phyloP scores from a whole-genome alignment of 2,329 filamentous ascomycete species.

The Ciborinia camelliae region DNA sequence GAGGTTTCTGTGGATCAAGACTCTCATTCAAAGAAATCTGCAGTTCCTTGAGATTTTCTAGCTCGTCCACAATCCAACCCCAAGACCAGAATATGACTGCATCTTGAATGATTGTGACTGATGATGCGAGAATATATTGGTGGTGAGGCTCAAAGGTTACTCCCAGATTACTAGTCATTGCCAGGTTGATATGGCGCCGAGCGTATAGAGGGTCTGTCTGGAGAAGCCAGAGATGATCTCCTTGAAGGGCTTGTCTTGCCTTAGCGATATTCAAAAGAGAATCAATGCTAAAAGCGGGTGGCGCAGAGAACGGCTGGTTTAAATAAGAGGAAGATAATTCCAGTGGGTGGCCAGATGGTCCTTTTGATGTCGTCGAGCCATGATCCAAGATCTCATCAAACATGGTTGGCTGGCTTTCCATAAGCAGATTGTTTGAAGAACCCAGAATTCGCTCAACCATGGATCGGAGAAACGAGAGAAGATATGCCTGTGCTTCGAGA shows the following conservation, averaged over 20 bases:
- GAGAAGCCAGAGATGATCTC: constrained; percentile 19
- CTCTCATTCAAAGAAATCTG: neutral
- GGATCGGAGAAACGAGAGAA: neutral
- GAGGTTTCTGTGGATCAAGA: neutral
- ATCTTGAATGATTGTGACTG: neutral
- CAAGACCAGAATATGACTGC: neutral
- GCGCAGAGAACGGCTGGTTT: constrained; percentile 21
- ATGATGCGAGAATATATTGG: neutral
- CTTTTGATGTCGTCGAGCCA: neutral
- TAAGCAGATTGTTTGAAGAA: neutral
- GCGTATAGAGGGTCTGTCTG: constrained; percentile 15
- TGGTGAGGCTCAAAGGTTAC: neutral
- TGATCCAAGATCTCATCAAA: neutral
- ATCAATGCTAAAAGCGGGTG: constrained; percentile 15
- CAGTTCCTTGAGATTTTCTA: neutral
- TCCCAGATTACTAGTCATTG: neutral
- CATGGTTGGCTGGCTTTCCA: neutral
- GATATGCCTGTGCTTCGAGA: constrained; percentile 20
- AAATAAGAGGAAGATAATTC: constrained; percentile 16
- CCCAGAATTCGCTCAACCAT: constrained; percentile 14
- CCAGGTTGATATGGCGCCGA: neutral
- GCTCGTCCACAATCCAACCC: neutral
- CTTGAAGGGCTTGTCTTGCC: neutral
- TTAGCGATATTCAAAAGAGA: constrained; percentile 5
- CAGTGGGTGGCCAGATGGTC: no score